Conservation (phyloP, 2,329 filamentous ascomycete genomes). For the Pseudogymnoascus sp. region DNA sequence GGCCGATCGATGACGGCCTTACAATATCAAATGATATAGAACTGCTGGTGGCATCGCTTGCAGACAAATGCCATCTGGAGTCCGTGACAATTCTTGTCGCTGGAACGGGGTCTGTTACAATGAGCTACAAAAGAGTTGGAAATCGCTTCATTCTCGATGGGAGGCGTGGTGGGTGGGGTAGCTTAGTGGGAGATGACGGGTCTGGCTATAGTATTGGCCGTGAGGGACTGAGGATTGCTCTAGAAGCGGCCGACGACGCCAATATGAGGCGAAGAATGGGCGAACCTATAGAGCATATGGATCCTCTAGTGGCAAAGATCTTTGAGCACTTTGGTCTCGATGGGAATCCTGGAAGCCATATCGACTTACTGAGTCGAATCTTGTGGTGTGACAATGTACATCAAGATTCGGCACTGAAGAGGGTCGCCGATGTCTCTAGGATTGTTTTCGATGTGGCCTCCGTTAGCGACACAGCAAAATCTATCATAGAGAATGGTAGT, state of each 20-base stretch:
- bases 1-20: constrained; percentile 20
- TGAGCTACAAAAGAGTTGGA: constrained; percentile 28
- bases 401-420: neutral
- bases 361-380: neutral
- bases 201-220: constrained; percentile 34
- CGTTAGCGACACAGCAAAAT: neutral
- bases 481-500: neutral
- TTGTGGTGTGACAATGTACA: neutral
- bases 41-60: constrained; percentile 28
- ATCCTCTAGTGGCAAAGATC: neutral
- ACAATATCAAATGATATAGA: constrained; percentile 34
- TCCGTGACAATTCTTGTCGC: constrained; percentile 33
- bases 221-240: neutral
- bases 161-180: constrained; percentile 37
- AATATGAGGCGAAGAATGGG: neutral
- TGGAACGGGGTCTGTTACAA: constrained; percentile 37
- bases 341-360: neutral
- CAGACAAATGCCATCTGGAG: constrained; percentile 13
- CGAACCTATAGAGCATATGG: neutral
- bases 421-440: neutral
- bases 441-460: neutral
- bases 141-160: constrained; percentile 23
- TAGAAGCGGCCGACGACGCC: neutral
- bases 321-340: neutral
- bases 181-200: constrained; percentile 37